Conservation (phyloP, 768 basidiomycete species). For the Tulasnella sp. region DNA sequence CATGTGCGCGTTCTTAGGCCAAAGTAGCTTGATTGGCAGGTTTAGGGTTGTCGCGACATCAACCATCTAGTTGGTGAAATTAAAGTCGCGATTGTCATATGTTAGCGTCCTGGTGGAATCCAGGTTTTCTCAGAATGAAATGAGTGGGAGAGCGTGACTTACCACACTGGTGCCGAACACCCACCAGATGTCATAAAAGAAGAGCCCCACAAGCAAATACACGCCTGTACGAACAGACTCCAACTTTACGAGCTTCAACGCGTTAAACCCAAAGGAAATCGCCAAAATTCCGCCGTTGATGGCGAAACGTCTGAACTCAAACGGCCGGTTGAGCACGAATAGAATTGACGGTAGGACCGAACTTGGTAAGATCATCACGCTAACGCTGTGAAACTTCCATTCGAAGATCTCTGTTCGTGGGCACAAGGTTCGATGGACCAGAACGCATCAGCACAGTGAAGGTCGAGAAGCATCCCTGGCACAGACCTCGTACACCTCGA, state of each 20-base stretch:
- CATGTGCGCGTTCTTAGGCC: slow-evolving; percentile 70
- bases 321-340: neutral
- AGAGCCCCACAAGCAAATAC: slow-evolving; percentile 76
- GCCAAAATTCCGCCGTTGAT: slow-evolving; percentile 71
- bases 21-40: slow-evolving; percentile 89
- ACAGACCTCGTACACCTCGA: slow-evolving; percentile 3
- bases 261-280: slow-evolving; percentile 76
- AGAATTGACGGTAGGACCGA: slow-evolving; percentile 15
- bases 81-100: neutral
- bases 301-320: slow-evolving; percentile 41
- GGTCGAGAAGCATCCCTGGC: neutral
- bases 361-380: slow-evolving; percentile 25
- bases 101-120: slow-evolving; percentile 15
- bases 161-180: slow-evolving; percentile 86
- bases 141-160: slow-evolving; percentile 16
- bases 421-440: neutral
- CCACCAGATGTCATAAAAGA: slow-evolving; percentile 95
- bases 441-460: neutral
- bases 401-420: slow-evolving; percentile 14
- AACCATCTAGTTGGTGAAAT: slow-evolving; percentile 65
- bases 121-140: neutral
- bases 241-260: slow-evolving; percentile 71
- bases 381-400: slow-evolving; percentile 14
- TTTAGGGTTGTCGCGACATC: slow-evolving; percentile 87
- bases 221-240: slow-evolving; percentile 88